Conservation (phyloP, 169 alveolate species). For the Plasmodium yoelii region DNA sequence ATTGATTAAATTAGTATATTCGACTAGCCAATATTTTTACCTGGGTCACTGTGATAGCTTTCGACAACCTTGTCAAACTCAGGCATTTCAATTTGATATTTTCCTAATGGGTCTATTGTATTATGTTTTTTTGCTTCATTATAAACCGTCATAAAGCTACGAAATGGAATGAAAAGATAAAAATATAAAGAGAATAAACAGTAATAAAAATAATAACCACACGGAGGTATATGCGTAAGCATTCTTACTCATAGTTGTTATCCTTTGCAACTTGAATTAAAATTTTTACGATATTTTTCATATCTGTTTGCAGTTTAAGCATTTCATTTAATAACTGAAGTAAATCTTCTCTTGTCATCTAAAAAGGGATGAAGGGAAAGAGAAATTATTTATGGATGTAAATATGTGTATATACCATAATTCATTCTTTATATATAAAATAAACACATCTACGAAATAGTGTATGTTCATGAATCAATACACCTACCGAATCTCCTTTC, state of each 20-base stretch:
- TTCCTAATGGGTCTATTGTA: slow-evolving; percentile 72
- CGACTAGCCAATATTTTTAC: neutral
- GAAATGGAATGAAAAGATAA: slow-evolving; percentile 10
- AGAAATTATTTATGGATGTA: neutral
- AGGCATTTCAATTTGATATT: slow-evolving; percentile 75
- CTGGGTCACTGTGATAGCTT: slow-evolving; percentile 73
- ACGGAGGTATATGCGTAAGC: neutral
- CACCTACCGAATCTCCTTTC: slow-evolving; percentile 72
- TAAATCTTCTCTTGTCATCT: slow-evolving; percentile 80
- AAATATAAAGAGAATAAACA: neutral
- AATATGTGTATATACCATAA: neutral
- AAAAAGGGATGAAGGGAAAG: neutral
- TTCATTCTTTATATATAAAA: neutral
- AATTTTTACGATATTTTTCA: slow-evolving; percentile 80
- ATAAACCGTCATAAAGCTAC: slow-evolving; percentile 67
- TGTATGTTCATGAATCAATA: neutral
- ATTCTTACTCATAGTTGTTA: slow-evolving; percentile 64
- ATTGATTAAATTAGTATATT: neutral
- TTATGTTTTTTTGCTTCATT: slow-evolving; percentile 60
- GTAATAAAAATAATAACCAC: neutral
- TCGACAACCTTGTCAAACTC: slow-evolving; percentile 76
- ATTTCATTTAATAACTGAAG: slow-evolving; percentile 81
- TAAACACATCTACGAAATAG: neutral
- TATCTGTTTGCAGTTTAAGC: slow-evolving; percentile 82
- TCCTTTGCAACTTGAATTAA: slow-evolving; percentile 77